These are phyloP conservation scores for Penicillium sp. DNA, from an alignment of 2,329 filamentous ascomycete genomes.

Conservation along the genomic window DNA sequence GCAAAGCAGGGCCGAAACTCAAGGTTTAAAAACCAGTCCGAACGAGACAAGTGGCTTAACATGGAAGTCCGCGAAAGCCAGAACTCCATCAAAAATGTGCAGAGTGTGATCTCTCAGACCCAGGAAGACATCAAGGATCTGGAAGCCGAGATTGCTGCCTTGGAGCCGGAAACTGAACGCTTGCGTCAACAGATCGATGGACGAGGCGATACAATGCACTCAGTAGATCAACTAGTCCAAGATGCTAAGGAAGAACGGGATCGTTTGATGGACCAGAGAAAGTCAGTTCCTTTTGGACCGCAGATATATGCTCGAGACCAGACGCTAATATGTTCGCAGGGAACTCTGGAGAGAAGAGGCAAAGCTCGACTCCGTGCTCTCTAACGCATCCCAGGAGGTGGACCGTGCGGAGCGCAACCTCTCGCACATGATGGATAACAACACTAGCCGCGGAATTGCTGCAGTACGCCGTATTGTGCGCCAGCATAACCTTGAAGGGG, in stretches of 20 bases:
- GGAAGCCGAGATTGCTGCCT: conserved; percentile 63
- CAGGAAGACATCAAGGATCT: conserved; percentile 75
- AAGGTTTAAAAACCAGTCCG: conserved; percentile 80
- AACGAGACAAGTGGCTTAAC: conserved; percentile 79
- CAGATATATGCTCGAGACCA: neutral
- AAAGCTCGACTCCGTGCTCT: conserved; percentile 72
- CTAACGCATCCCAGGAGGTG: conserved; percentile 71
- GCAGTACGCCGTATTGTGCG: conserved; percentile 78
- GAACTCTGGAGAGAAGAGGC: conserved; percentile 84
- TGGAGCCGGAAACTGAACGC: conserved; percentile 68
- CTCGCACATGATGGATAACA: conserved; percentile 81
- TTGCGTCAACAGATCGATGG: conserved; percentile 72
- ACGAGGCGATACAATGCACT: conserved; percentile 69
- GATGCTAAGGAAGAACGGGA: conserved; percentile 75
- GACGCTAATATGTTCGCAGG: conserved; percentile 25
- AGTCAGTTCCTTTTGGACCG: conserved; percentile 43
- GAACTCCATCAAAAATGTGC: conserved; percentile 70
- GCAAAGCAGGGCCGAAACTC: conserved; percentile 88
- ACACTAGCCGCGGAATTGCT: conserved; percentile 81
- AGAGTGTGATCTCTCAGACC: conserved; percentile 78
- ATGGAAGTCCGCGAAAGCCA: conserved; percentile 78
- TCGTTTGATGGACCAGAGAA: conserved; percentile 77
- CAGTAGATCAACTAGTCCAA: conserved; percentile 69
- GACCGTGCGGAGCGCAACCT: conserved; percentile 73
- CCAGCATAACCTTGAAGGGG: conserved; percentile 74